Evolutionary conservation across 140 eudicot genomes (phyloP).

Genomic region (Stevia rebaudiana): DNA sequence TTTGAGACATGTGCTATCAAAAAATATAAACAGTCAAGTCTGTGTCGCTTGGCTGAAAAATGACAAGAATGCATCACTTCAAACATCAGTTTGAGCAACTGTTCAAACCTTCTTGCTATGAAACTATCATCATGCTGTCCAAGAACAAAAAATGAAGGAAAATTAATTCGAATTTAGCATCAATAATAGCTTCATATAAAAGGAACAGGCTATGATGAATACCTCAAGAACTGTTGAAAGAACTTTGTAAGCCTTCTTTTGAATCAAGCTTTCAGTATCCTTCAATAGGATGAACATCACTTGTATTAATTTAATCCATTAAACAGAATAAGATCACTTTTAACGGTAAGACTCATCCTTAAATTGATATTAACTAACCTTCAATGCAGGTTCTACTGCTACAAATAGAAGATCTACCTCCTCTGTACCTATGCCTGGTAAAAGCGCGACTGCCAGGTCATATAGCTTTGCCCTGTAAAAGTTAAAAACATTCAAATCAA

Average conservation of each 20-base stretch:
- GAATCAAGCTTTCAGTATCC: constrained; percentile 75
- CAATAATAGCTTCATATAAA: not conserved
- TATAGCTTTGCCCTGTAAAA: constrained; percentile 55
- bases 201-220: not conserved
- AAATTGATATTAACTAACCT: constrained; percentile 40
- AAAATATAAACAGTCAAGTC: constrained; percentile 81
- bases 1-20: constrained; percentile 64
- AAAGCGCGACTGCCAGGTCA: constrained; percentile 80
- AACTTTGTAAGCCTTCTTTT: constrained; percentile 91
- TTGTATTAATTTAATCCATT: not conserved
- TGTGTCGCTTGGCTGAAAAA: constrained; percentile 85
- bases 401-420: constrained; percentile 66
- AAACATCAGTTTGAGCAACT: constrained; percentile 66
- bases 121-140: constrained; percentile 56
- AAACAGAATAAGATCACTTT: not conserved
- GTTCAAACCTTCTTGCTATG: constrained; percentile 64
- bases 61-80: constrained; percentile 79
- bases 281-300: constrained; percentile 26
- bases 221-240: constrained; percentile 76
- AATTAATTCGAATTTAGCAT: not conserved
- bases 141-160: not conserved
- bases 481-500: not conserved
- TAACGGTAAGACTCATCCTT: not conserved
- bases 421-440: constrained; percentile 72
- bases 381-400: constrained; percentile 62